phyloP scores from a whole-genome alignment of 176 grass and related monocot species.

The Hordeum vulgare region MorexV3_pseudomolecules_assembly NC_058520.1:573898454-573898953 shows the following conservation, averaged over 20 bases:
- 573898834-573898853: slow-evolving; percentile 14
- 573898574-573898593: slow-evolving; percentile 24
- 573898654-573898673: slow-evolving; percentile 69
- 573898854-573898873: slow-evolving; percentile 37
- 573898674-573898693: slow-evolving; percentile 19
- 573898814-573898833: slow-evolving; percentile 34
- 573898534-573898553: slow-evolving; percentile 48
- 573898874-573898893: slow-evolving; percentile 46
- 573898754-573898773: slow-evolving; percentile 52
- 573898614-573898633: slow-evolving; percentile 56
- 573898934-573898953: slow-evolving; percentile 17
- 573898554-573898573: slow-evolving; percentile 10
- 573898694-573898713: too few relatives aligned
- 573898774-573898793: slow-evolving; percentile 45
- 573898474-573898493: slow-evolving; percentile 54
- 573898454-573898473: slow-evolving; percentile 22
- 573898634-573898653: slow-evolving; percentile 43
- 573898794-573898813: slow-evolving; percentile 29
- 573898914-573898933: slow-evolving; percentile 36
- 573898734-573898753: neutral
- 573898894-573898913: slow-evolving; percentile 24
- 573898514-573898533: slow-evolving; percentile 46
- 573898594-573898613: slow-evolving; percentile 47
- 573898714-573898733: neutral
- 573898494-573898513: slow-evolving; percentile 37